Evolutionary conservation across 169 alveolate species (phyloP).

Genomic region (Amoebophrya sp.): DNA sequence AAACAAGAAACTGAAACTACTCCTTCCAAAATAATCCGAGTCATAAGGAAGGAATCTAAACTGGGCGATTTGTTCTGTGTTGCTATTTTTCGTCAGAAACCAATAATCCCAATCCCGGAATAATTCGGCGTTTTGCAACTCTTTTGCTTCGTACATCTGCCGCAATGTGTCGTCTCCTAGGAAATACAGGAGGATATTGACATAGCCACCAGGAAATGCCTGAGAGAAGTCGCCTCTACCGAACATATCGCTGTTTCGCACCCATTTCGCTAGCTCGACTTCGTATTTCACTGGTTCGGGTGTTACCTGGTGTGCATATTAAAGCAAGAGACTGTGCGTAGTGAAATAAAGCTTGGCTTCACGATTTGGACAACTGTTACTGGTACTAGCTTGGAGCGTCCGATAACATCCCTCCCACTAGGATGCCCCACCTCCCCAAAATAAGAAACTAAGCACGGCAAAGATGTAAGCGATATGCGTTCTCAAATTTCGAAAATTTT

Average conservation of each 20-base stretch:
- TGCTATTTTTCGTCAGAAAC: not conserved
- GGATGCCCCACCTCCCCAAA: too few species aligned
- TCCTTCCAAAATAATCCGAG: too few species aligned
- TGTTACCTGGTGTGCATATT: too few species aligned
- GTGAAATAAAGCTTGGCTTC: too few species aligned
- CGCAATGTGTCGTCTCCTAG: not conserved
- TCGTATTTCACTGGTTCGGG: not conserved
- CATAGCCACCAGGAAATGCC: not conserved
- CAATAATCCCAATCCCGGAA: not conserved
- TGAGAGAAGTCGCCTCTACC: not conserved
- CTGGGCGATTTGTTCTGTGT: not conserved
- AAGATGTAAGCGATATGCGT: too few species aligned
- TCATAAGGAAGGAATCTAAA: not conserved
- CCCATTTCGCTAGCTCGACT: not conserved
- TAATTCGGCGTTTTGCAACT: not conserved
- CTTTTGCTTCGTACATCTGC: not conserved
- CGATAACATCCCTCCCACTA: too few species aligned
- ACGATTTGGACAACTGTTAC: too few species aligned
- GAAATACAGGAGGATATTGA: not conserved
- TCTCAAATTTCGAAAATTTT: too few species aligned
- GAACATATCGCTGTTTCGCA: not conserved
- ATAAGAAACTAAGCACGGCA: too few species aligned
- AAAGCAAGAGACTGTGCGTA: too few species aligned
- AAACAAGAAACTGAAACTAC: too few species aligned
- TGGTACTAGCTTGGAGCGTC: too few species aligned